phyloP scores from a whole-genome alignment of 306 rosid genomes.

The Dalbergia cochinchinensis region DNA sequence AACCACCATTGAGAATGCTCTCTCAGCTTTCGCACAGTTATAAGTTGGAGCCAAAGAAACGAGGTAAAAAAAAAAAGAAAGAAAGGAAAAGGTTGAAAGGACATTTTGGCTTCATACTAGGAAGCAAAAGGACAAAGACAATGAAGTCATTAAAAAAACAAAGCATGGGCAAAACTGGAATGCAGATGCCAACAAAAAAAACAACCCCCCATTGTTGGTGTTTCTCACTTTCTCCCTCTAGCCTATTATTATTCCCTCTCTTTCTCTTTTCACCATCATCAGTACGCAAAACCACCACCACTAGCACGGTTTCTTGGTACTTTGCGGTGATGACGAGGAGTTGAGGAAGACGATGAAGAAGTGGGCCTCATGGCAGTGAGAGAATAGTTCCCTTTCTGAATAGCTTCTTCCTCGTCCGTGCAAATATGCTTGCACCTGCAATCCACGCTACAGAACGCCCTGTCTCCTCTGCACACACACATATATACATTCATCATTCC shows the following conservation, averaged over 20 bases:
- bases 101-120: slow-evolving; percentile 69
- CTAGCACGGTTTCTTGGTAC: slow-evolving; percentile 51
- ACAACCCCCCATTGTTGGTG: slow-evolving; percentile 13
- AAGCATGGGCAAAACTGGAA: slow-evolving; percentile 55
- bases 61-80: background rate
- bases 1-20: slow-evolving; percentile 42
- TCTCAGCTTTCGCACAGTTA: slow-evolving; percentile 17
- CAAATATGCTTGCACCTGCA: slow-evolving; percentile 91
- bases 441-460: slow-evolving; percentile 92
- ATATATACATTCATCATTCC: background rate
- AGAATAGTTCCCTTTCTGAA: slow-evolving; percentile 59
- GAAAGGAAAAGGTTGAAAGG: slow-evolving; percentile 43
- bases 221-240: background rate
- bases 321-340: slow-evolving; percentile 54
- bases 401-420: slow-evolving; percentile 78
- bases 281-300: slow-evolving; percentile 57
- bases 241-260: background rate
- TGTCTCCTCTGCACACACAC: slow-evolving; percentile 72
- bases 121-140: slow-evolving; percentile 60
- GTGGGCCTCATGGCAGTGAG: slow-evolving; percentile 53
- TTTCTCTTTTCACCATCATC: background rate
- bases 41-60: slow-evolving; percentile 28
- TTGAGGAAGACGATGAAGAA: slow-evolving; percentile 49
- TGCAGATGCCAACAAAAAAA: background rate
- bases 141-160: slow-evolving; percentile 49